These are phyloP conservation scores for Cyclotella choctawhatcheeana DNA, from an alignment of 108 stramenopile species.

Conservation along the genomic window DNA sequence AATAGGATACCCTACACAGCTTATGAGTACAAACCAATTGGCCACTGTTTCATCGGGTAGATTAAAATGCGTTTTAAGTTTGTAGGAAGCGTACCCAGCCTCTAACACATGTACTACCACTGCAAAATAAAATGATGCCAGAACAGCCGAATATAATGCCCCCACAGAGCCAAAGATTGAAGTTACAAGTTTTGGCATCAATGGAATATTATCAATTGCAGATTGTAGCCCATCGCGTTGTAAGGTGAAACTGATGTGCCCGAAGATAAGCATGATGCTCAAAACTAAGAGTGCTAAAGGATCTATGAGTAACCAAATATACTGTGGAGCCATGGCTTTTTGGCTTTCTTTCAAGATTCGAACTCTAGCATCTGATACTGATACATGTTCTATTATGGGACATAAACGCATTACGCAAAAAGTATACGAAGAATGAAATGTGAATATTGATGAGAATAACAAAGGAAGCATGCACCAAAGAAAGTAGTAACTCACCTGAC, in stretches of 20 bases:
- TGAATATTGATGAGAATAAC: too few species aligned
- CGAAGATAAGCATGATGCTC: slow-evolving; percentile 4
- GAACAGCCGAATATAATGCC: slow-evolving; percentile 5
- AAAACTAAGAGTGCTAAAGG: slow-evolving; percentile 13
- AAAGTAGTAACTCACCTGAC: slow-evolving; percentile 2
- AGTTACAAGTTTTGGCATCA: background rate
- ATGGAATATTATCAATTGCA: slow-evolving; percentile 6
- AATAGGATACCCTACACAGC: slow-evolving; percentile 27
- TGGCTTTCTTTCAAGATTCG: slow-evolving; percentile 2
- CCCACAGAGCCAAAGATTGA: slow-evolving; percentile 16
- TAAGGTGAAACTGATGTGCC: slow-evolving; percentile 9
- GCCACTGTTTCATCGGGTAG: background rate
- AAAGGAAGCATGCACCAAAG: too few species aligned
- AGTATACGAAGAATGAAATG: too few species aligned
- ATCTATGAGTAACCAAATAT: slow-evolving; percentile 13
- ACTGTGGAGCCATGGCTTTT: slow-evolving; percentile 10
- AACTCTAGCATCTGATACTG: slow-evolving; percentile 9
- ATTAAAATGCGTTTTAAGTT: background rate
- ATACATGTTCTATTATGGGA: too few species aligned
- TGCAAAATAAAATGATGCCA: slow-evolving; percentile 20
- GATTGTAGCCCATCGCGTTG: slow-evolving; percentile 7
- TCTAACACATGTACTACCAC: slow-evolving; percentile 20
- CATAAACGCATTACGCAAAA: too few species aligned
- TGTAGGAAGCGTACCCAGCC: slow-evolving; percentile 8
- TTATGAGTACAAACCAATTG: slow-evolving; percentile 23